phyloP scores from a whole-genome alignment of 2,329 filamentous ascomycete genomes.

The Trichophaea hybrida region DNA sequence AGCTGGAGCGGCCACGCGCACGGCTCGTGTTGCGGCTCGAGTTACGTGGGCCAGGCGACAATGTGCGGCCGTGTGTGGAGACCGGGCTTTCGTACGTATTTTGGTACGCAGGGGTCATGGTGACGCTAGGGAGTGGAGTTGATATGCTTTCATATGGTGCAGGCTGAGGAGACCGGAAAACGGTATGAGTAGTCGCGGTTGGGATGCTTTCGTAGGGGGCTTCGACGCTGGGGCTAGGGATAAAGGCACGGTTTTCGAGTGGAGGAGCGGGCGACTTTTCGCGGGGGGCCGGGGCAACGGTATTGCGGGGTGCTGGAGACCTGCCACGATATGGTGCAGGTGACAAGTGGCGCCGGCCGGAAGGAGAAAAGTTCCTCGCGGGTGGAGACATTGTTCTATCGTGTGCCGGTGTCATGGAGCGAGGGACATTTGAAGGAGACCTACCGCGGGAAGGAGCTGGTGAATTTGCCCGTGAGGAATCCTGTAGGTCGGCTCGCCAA shows the following conservation, averaged over 20 bases:
- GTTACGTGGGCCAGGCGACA: not conserved
- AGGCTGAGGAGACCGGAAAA: not conserved
- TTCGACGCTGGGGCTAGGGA: not conserved
- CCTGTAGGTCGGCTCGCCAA: conserved; percentile 21
- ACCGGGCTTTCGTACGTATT: too few species aligned
- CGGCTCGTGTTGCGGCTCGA: not conserved
- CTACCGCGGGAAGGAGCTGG: not conserved
- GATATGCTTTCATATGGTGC: not conserved
- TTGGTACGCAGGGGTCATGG: not conserved
- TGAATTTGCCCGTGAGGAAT: conserved; percentile 13
- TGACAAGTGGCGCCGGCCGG: not conserved
- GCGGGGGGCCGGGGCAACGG: not conserved
- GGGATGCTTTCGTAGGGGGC: not conserved
- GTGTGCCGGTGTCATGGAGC: conserved; percentile 6
- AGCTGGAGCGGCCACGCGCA: not conserved
- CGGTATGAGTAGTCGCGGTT: not conserved
- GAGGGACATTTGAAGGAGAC: conserved; percentile 28
- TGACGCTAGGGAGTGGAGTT: not conserved
- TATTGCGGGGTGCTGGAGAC: not conserved
- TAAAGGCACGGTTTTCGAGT: not conserved
- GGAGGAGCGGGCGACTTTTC: not conserved
- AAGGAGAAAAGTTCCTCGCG: not conserved
- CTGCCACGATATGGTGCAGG: not conserved
- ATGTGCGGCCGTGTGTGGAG: not conserved
- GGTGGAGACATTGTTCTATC: not conserved